A percentile compares a stretch with the other conserved stretches of the same genome.
Evolutionary conservation across 768 basidiomycete genomes (phyloP).

Genomic region (Baorangia bicolor): DNA sequence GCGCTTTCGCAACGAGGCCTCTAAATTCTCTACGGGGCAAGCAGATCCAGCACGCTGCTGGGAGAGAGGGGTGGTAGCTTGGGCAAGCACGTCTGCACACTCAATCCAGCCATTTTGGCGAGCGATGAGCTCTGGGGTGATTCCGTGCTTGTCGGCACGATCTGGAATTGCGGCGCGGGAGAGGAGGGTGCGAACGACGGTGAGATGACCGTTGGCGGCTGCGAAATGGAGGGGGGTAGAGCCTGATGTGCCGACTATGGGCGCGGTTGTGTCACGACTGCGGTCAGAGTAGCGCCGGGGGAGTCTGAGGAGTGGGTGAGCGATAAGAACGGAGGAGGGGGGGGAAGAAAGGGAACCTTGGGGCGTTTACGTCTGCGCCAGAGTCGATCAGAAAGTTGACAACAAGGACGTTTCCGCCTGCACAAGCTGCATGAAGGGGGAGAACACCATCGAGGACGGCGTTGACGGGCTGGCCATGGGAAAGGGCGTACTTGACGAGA

Average conservation of each 20-base stretch:
- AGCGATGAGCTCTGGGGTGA: conserved; percentile 84
- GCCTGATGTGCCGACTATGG: conserved; percentile 81
- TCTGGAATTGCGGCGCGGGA: conserved; percentile 80
- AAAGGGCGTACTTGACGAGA: conserved; percentile 88
- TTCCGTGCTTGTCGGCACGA: conserved; percentile 86
- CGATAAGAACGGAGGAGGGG: conserved; percentile 1
- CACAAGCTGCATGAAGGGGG: conserved; percentile 94
- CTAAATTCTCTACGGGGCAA: conserved; percentile 32
- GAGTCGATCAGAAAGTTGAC: conserved; percentile 86
- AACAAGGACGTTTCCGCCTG: conserved; percentile 85
- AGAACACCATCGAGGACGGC: conserved; percentile 94
- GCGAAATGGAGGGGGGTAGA: conserved; percentile 97
- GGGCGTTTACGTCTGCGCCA: conserved; percentile 98
- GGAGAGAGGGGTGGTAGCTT: conserved; percentile 45
- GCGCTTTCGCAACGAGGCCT: conserved; percentile 40
- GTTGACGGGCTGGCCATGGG: conserved; percentile 94
- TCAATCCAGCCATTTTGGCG: conserved; percentile 76
- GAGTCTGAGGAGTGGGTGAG: conserved; percentile 43
- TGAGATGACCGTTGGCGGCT: conserved; percentile 87
- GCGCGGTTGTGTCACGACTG: conserved; percentile 60
- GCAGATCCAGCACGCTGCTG: conserved; percentile 22
- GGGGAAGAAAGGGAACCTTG: conserved; percentile 54
- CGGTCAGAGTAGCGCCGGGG: conserved; percentile 75
- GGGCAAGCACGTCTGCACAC: conserved; percentile 69
- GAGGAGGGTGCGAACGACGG: conserved; percentile 76